phyloP scores from a whole-genome alignment of 805 yeast species.

The Trichomonascus vanleenenianus region DNA sequence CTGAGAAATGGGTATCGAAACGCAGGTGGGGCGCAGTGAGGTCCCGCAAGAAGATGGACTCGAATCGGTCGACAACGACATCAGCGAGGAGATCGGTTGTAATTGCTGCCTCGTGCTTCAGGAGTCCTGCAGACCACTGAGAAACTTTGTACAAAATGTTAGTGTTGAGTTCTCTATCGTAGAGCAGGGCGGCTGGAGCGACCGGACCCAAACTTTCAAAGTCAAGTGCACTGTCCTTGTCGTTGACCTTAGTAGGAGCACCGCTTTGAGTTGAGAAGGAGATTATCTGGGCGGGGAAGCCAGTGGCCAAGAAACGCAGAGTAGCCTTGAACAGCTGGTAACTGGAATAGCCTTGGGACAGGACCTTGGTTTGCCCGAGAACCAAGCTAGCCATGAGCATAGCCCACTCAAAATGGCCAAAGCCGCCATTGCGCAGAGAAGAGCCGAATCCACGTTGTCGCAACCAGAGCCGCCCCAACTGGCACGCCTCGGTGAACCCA shows the following conservation, averaged over 20 bases:
- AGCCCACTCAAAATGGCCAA: slow-evolving; percentile 89
- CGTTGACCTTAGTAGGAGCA: slow-evolving; percentile 1
- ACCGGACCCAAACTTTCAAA: not conserved
- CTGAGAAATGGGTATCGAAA: slow-evolving; percentile 50
- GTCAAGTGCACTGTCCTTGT: not conserved
- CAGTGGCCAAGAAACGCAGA: slow-evolving; percentile 69
- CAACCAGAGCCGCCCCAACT: slow-evolving; percentile 84
- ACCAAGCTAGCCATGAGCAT: slow-evolving; percentile 71
- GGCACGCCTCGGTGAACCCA: slow-evolving; percentile 79
- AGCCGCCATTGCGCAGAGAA: slow-evolving; percentile 60
- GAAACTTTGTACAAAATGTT: slow-evolving; percentile 81
- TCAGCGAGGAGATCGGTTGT: slow-evolving; percentile 68
- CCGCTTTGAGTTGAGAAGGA: slow-evolving; percentile 11
- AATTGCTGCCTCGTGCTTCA: slow-evolving; percentile 59
- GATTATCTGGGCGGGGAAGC: slow-evolving; percentile 41
- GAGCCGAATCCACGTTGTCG: slow-evolving; percentile 77
- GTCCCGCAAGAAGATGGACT: slow-evolving; percentile 61
- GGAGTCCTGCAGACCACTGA: slow-evolving; percentile 49
- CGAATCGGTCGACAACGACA: slow-evolving; percentile 76
- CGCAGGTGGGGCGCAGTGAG: slow-evolving; percentile 41
- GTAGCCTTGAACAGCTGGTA: slow-evolving; percentile 91
- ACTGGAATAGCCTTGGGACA: slow-evolving; percentile 82
- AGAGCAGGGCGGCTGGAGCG: slow-evolving; percentile 7
- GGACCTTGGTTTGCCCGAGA: slow-evolving; percentile 63
- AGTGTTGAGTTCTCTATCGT: slow-evolving; percentile 37